Base-by-base conservation (phyloP, 495 filamentous ascomycete genomes). In the Penicillium turbatum region DNA sequence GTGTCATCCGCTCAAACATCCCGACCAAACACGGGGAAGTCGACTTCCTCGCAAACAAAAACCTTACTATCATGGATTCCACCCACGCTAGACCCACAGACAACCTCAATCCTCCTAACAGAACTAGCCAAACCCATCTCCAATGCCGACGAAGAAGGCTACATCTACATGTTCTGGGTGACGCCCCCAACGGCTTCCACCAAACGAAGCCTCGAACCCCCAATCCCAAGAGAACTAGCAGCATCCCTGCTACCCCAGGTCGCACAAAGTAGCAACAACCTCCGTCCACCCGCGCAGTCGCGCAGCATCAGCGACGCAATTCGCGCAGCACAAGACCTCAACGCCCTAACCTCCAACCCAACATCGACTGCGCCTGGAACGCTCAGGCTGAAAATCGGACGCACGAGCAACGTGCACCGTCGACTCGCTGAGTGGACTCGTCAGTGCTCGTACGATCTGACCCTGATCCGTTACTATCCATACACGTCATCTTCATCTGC, bases 131-230 rank as follows among this genome's bases (percentile, higher is more conserved):
- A 95, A 62, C 89, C 92, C 10, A 79, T 95, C 54, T 89, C 88
- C 3, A 71, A 70, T 5, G 71, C 76, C 36, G 93, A 97, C 61
- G 89, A 95, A 41, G 79, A 89, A 39, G 93, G 93, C 34, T 98
- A 90, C 65, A 97, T 97, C 59, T 98, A 98, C 77, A 93, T 98
- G 61, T 98, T 97, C 79, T 96, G 91, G 90, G 75, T 96, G 5
- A 83, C 79, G 0, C 81, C 81, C 35, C 80, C 79, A 48, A 78
- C 68, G n/a, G 55, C 61, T 1, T 34, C 62, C 2, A 65, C 72
- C 42, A 69, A 70, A 4, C 32, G 31, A 15, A 13, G 40, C 41
- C 26, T 16, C 41, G 19, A 37, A 71, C 6, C 72, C 77, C 1
- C 78, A 13, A 9, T 82, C 12, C 78, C 83, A 0, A 69, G 69